These are phyloP conservation scores for Glomus cerebriforme DNA, from an alignment of 192 early-diverging fungal species.

Conservation along the genomic window DNA sequence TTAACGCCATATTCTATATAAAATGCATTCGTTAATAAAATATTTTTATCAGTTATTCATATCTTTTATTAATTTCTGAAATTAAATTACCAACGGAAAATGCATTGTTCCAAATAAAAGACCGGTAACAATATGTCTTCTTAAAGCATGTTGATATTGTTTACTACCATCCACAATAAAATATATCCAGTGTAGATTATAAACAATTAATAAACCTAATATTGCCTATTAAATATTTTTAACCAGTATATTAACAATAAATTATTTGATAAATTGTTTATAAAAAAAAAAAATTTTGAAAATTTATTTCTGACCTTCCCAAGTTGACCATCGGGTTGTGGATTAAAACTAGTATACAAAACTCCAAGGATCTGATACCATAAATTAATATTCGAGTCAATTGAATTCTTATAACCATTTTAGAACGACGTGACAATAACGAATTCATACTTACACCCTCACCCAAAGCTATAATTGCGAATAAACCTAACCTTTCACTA, in stretches of 20 bases:
- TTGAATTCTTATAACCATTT: background rate
- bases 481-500: conserved; percentile 42
- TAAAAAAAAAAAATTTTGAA: too few species aligned
- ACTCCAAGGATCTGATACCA: conserved; percentile 26
- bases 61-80: background rate
- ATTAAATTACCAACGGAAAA: conserved; percentile 29
- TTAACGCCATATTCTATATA: conserved; percentile 25
- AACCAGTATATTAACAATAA: background rate
- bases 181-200: conserved; percentile 46
- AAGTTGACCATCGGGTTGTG: conserved; percentile 28
- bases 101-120: conserved; percentile 36
- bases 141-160: conserved; percentile 43
- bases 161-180: conserved; percentile 42
- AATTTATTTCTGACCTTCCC: conserved; percentile 25
- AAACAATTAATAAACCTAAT: conserved; percentile 40
- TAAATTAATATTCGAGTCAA: background rate
- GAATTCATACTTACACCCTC: conserved; percentile 36
- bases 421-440: background rate
- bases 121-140: conserved; percentile 37
- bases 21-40: background rate
- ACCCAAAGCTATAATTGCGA: conserved; percentile 39
- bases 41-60: background rate
- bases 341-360: conserved; percentile 32
- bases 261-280: too few species aligned
- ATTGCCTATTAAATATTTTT: conserved; percentile 22